Percentiles rank a stretch among this genome's conserved stretches.
Evolutionary conservation across 805 yeast genomes (phyloP).

Genomic region (Saccharomycopsis babjevae): DNA sequence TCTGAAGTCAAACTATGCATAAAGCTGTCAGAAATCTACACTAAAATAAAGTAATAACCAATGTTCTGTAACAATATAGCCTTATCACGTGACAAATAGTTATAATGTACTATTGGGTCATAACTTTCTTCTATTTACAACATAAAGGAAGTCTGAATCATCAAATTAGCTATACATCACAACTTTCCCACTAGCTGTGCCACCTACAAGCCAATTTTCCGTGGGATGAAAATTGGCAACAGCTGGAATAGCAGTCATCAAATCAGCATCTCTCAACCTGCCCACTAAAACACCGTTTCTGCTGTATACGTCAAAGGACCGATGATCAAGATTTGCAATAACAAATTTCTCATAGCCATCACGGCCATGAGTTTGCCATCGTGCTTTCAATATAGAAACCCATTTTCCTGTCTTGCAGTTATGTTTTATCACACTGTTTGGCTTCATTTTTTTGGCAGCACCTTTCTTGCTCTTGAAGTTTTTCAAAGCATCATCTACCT

Average conservation of each 20-base stretch:
- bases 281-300: conserved; percentile 71
- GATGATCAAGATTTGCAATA: conserved; percentile 80
- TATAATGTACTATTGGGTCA: too few relatives aligned
- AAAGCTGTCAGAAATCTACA: background rate
- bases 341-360: conserved; percentile 76
- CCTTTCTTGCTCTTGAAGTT: conserved; percentile 4
- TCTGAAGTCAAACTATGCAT: background rate
- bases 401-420: conserved; percentile 96
- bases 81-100: background rate
- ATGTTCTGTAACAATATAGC: background rate
- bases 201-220: conserved; percentile 86
- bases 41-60: background rate
- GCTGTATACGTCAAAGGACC: conserved; percentile 74
- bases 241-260: conserved; percentile 88
- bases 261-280: conserved; percentile 45
- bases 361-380: conserved; percentile 68
- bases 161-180: conserved; percentile 6
- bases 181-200: conserved; percentile 81
- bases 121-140: too few relatives aligned
- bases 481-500: conserved; percentile 19
- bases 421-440: conserved; percentile 59
- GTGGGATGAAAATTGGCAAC: conserved; percentile 76
- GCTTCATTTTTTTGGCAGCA: conserved; percentile 28
- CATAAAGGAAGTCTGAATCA: background rate
- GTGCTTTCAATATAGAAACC: conserved; percentile 85